These are phyloP conservation scores for Lenzites betulinus DNA, from an alignment of 768 basidiomycete species.

Conservation along the genomic window DNA sequence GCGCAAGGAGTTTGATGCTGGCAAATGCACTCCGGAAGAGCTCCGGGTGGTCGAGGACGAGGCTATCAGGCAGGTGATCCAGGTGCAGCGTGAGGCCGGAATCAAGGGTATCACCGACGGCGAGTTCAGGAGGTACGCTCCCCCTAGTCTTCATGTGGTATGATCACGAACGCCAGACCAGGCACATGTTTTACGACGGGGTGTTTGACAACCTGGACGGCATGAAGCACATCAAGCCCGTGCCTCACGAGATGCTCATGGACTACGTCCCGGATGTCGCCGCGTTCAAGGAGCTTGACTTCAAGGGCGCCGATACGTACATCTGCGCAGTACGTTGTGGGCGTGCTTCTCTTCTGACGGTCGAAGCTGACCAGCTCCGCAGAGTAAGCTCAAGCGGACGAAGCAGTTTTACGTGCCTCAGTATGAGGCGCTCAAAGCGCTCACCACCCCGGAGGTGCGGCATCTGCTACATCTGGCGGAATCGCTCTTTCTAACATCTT, in stretches of 20 bases:
- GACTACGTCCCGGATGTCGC: constrained; percentile 38
- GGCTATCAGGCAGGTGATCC: constrained; percentile 52
- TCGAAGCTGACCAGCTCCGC: background rate
- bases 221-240: constrained; percentile 50
- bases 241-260: constrained; percentile 19
- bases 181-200: constrained; percentile 62
- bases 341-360: background rate
- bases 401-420: constrained; percentile 64
- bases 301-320: constrained; percentile 36
- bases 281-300: constrained; percentile 35
- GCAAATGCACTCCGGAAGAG: constrained; percentile 44
- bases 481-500: background rate
- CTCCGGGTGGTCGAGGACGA: constrained; percentile 52
- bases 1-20: constrained; percentile 45
- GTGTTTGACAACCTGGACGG: constrained; percentile 69
- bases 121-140: constrained; percentile 42
- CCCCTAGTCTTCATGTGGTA: background rate
- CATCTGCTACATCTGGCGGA: background rate
- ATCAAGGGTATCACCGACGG: constrained; percentile 67
- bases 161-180: constrained; percentile 20
- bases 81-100: constrained; percentile 55
- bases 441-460: constrained; percentile 56
- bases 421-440: constrained; percentile 58
- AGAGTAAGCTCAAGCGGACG: constrained; percentile 65
- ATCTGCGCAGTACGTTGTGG: constrained; percentile 29